A percentile compares a stretch with the other conserved stretches of the same genome.
Evolutionary conservation across 179 eudicot species (phyloP).

Genomic region (Silene coronaria): DNA sequence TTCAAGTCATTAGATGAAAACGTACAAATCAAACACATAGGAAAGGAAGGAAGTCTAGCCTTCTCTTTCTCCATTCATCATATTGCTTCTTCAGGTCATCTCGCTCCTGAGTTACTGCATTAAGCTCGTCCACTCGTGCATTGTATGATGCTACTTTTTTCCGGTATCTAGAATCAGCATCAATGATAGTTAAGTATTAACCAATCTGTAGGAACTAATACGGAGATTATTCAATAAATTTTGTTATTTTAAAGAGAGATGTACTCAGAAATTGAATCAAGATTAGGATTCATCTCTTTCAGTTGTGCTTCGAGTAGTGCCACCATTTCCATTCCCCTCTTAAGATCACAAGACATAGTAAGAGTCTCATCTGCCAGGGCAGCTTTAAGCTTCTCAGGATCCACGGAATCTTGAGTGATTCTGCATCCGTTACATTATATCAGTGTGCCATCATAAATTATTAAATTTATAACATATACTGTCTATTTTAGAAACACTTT

Average conservation of each 20-base stretch:
- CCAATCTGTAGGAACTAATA: conserved; percentile 5
- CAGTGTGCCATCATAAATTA: background rate
- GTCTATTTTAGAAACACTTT: background rate
- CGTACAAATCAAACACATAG: background rate
- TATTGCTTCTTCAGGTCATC: conserved; percentile 85
- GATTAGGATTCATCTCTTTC: conserved; percentile 97
- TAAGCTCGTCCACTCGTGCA: conserved; percentile 84
- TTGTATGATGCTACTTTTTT: conserved; percentile 62
- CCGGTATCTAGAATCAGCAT: conserved; percentile 50
- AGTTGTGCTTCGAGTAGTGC: conserved; percentile 82
- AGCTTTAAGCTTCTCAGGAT: conserved; percentile 73
- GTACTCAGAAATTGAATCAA: conserved; percentile 95
- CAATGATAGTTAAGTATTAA: conserved; percentile 14
- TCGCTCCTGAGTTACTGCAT: conserved; percentile 68
- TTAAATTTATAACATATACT: no score
- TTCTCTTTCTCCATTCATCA: conserved; percentile 91
- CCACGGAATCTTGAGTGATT: conserved; percentile 77
- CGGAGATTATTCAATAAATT: background rate
- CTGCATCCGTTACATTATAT: conserved; percentile 32
- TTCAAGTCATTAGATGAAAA: conserved; percentile 8
- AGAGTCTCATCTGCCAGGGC: conserved; percentile 63
- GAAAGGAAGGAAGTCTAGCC: conserved; percentile 37
- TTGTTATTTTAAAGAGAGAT: conserved; percentile 8
- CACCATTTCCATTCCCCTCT: conserved; percentile 75
- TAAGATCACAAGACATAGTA: conserved; percentile 52